Evolutionary conservation across 768 basidiomycete genomes (phyloP).

Genomic region (Tulasnella sp.): DNA sequence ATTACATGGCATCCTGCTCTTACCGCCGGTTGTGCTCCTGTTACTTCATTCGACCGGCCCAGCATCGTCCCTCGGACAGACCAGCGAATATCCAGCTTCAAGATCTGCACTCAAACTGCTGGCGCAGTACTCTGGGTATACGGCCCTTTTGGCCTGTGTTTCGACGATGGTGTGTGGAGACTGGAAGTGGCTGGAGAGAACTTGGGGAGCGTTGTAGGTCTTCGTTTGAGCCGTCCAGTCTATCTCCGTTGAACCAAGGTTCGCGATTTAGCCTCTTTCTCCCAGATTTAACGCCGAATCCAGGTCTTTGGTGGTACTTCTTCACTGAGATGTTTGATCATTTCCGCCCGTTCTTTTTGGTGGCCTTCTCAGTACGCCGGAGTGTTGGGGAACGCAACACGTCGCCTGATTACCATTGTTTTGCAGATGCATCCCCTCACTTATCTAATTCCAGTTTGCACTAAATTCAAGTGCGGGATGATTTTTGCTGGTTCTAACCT

Average conservation of each 20-base stretch:
- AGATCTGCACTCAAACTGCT: neutral
- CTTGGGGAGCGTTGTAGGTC: constrained; percentile 78
- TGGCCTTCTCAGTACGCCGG: constrained; percentile 74
- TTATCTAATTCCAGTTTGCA: constrained; percentile 74
- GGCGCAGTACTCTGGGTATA: constrained; percentile 46
- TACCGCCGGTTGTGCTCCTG: constrained; percentile 60
- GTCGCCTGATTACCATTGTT: neutral
- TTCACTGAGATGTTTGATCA: constrained; percentile 99
- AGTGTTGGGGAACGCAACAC: too few relatives aligned
- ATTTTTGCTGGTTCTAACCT: neutral
- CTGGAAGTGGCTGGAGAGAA: constrained; percentile 61
- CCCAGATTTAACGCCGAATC: constrained; percentile 86
- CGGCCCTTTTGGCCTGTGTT: constrained; percentile 39
- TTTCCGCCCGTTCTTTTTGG: constrained; percentile 90
- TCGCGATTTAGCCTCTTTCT: constrained; percentile 53
- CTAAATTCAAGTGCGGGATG: constrained; percentile 68
- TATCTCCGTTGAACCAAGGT: neutral
- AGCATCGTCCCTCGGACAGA: constrained; percentile 34
- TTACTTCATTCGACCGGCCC: constrained; percentile 45
- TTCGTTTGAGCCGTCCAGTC: constrained; percentile 4
- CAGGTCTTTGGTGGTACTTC: constrained; percentile 98
- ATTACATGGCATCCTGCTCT: constrained; percentile 57
- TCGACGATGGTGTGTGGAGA: constrained; percentile 54
- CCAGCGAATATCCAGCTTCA: neutral
- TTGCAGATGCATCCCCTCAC: constrained; percentile 68